Percentiles rank a stretch among this genome's conserved stretches.
phyloP scores from a whole-genome alignment of 1,139 yeast species.

The Tardiomyces digboiensis region DNA sequence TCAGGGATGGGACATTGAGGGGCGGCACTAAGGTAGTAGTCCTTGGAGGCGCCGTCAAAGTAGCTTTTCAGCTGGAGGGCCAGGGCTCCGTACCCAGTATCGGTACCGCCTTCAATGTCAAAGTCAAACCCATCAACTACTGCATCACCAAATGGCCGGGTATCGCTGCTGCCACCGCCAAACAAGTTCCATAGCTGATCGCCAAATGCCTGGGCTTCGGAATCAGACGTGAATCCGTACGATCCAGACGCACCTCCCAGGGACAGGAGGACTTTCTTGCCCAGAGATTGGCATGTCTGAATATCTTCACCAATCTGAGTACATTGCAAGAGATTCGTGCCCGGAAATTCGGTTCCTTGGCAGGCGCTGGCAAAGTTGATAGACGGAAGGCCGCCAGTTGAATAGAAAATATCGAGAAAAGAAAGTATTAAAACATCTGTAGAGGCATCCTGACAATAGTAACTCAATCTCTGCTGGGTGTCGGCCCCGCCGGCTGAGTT shows the following conservation, averaged over 20 bases:
- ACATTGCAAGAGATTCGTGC: conserved; percentile 17
- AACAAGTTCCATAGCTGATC: conserved; percentile 71
- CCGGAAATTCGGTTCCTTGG: conserved; percentile 13
- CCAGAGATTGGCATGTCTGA: conserved; percentile 58
- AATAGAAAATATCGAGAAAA: conserved; percentile 57
- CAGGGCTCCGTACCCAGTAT: conserved; percentile 44
- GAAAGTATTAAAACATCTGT: conserved; percentile 69
- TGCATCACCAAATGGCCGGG: conserved; percentile 66
- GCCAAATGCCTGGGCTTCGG: conserved; percentile 60
- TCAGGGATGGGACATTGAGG: conserved; percentile 96
- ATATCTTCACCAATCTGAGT: conserved; percentile 59
- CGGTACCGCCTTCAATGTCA: conserved; percentile 50
- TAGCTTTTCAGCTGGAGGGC: conserved; percentile 42
- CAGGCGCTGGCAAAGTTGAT: conserved; percentile 58
- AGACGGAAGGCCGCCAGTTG: conserved; percentile 34
- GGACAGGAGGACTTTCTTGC: conserved; percentile 65
- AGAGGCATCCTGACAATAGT: conserved; percentile 58
- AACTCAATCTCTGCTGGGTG: conserved; percentile 50
- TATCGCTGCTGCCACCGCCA: conserved; percentile 56
- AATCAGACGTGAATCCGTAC: conserved; percentile 58
- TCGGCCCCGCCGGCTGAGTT: conserved; percentile 49
- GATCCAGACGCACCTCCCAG: conserved; percentile 75
- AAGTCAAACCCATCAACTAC: conserved; percentile 63
- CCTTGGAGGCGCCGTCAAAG: conserved; percentile 33
- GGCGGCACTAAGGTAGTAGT: conserved; percentile 79